Base-by-base conservation (phyloP, 2,329 filamentous ascomycete species). In the Chaetoscypha palmicola region DNA sequence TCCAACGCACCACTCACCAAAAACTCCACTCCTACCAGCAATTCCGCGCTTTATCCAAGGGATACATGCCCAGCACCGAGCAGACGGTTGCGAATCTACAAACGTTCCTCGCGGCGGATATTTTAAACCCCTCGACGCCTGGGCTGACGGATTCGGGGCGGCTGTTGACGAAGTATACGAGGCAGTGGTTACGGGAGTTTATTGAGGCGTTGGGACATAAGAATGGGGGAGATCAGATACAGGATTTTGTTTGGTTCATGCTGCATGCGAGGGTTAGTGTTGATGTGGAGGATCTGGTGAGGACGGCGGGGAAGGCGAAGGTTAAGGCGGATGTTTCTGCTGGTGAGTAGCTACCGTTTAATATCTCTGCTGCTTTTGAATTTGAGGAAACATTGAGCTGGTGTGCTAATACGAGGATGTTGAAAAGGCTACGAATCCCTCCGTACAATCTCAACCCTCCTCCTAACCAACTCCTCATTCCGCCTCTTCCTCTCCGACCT, bases 21-120 rank as follows among this genome's bases (percentile, higher is more conserved):
- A 96, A 95, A 71, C 76, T 97, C 48, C 91, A 95, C 66, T 83
- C 83, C 20, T 96, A 95, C 62, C 88, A 95, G 70, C 94, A 95
- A 83, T 62, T 89, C 21, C 77, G 86, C 41, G 91, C 91, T 43
- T 64, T 96, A 8, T 77, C 77, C 1, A 78, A 86, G 58, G 91
- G 91, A 4, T 96, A 81, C 65, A 90, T 97, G 84, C 91, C 91
- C 36, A 92, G 87, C 4, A 96, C 86, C 9, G 83, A 92, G 55
- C 91, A 97, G 63, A 61, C 76, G 54, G 83, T 92, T 57, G 70
- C 82, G 61, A 89, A 94, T 53, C 70, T 97, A 2, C 80, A 87
- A 53, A 86, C 83, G 2, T 67, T 96, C 1, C 72, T 95, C 7
- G 79, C 86, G 3, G 81, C 86, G 24, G 84, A 91, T 55, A 61